Conservation (phyloP, 345 rosid species). For the Pseudoturritis turrita region DNA sequence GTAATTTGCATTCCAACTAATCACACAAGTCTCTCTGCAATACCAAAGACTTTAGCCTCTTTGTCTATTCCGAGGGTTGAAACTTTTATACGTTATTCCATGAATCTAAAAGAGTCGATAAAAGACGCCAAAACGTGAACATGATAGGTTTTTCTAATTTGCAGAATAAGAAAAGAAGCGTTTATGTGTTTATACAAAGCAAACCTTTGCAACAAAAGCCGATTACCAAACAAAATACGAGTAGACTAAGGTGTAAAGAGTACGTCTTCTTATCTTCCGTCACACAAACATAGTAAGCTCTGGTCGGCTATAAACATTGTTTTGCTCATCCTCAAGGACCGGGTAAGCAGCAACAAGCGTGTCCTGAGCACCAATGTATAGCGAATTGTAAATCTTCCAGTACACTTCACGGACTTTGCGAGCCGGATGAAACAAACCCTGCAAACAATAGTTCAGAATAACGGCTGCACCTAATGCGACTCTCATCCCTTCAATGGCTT, state of each 20-base stretch:
- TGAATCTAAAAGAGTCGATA: neutral
- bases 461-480: conserved; percentile 89
- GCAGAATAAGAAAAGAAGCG: neutral
- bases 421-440: conserved; percentile 98
- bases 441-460: conserved; percentile 88
- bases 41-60: neutral
- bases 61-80: neutral
- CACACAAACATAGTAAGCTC: conserved; percentile 75
- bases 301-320: conserved; percentile 79
- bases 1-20: neutral
- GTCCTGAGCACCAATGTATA: conserved; percentile 90
- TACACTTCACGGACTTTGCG: conserved; percentile 97
- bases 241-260: neutral
- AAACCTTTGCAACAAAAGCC: conserved; percentile 23
- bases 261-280: neutral
- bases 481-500: conserved; percentile 97
- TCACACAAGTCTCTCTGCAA: no score
- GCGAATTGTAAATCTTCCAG: conserved; percentile 98
- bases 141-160: neutral
- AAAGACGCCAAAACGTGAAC: neutral
- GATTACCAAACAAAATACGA: conserved; percentile 1
- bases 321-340: conserved; percentile 66
- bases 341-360: conserved; percentile 97
- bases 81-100: neutral
- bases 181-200: conserved; percentile 19